Conservation (phyloP, 345 rosid species). For the Mallotus nudiflorus region DNA sequence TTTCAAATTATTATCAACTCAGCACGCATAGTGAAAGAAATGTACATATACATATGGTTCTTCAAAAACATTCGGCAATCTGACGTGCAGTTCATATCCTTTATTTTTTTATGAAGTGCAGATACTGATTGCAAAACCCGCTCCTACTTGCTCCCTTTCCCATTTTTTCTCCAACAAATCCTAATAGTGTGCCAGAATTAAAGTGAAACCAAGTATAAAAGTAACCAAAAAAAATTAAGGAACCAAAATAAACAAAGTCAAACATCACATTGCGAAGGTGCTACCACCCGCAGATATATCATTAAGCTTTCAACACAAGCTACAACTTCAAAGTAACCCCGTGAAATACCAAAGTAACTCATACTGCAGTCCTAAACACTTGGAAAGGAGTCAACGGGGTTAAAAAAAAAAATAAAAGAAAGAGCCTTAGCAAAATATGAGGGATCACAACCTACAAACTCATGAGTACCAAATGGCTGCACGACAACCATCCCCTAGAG, state of each 20-base stretch:
- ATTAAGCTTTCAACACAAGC: constrained; percentile 6
- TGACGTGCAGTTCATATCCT: too few relatives aligned
- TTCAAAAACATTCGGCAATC: too few relatives aligned
- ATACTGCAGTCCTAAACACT: constrained; percentile 7
- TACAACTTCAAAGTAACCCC: constrained; percentile 11
- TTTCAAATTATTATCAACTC: too few relatives aligned
- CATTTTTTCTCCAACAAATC: too few relatives aligned
- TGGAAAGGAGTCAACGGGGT: constrained; percentile 9
- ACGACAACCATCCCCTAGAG: constrained; percentile 8
- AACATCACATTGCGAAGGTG: neutral
- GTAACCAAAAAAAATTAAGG: neutral
- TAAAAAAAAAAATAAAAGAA: neutral
- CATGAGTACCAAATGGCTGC: constrained; percentile 7
- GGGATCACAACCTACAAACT: constrained; percentile 17
- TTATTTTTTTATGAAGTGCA: too few relatives aligned
- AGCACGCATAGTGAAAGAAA: too few relatives aligned
- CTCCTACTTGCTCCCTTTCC: neutral
- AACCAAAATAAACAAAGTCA: neutral
- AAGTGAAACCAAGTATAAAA: neutral
- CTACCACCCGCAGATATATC: neutral
- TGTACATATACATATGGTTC: too few relatives aligned
- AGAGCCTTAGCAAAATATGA: constrained; percentile 9
- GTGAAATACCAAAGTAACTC: neutral
- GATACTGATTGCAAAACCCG: too few relatives aligned
- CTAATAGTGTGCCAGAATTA: neutral